Conservation (phyloP, 2,329 filamentous ascomycete genomes). For the Pseudohalonectria lignicola region DNA sequence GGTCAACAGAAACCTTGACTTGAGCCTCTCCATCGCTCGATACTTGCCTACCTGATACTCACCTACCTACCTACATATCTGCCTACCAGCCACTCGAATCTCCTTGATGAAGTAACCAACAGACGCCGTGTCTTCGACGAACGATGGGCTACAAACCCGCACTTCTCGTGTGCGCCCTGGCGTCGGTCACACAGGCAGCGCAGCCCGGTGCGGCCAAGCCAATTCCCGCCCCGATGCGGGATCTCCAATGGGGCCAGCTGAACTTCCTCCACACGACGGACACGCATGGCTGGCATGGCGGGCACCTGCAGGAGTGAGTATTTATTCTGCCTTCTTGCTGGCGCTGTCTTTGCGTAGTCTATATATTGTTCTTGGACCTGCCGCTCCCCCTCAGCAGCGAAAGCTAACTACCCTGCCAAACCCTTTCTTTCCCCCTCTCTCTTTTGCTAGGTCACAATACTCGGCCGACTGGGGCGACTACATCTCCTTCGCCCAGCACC, state of each 20-base stretch:
- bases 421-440: neutral
- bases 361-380: too few relatives aligned
- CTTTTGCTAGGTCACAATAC: conserved; percentile 59
- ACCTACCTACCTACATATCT: too few relatives aligned
- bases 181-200: conserved; percentile 26
- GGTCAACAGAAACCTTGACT: too few relatives aligned
- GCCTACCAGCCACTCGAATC: too few relatives aligned
- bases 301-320: conserved; percentile 77
- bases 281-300: conserved; percentile 90
- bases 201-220: conserved; percentile 77
- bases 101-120: too few relatives aligned
- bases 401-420: too few relatives aligned
- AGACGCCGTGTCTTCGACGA: too few relatives aligned
- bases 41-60: too few relatives aligned
- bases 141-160: conserved; percentile 6
- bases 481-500: conserved; percentile 78
- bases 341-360: too few relatives aligned
- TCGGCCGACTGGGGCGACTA: conserved; percentile 98
- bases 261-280: conserved; percentile 98
- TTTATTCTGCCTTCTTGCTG: neutral
- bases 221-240: conserved; percentile 68
- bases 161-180: conserved; percentile 22
- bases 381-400: too few relatives aligned
- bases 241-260: conserved; percentile 83
- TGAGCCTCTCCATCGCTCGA: too few relatives aligned